Conservation (phyloP, 352 stramenopile species). For the Phytophthora pluvialis region DNA sequence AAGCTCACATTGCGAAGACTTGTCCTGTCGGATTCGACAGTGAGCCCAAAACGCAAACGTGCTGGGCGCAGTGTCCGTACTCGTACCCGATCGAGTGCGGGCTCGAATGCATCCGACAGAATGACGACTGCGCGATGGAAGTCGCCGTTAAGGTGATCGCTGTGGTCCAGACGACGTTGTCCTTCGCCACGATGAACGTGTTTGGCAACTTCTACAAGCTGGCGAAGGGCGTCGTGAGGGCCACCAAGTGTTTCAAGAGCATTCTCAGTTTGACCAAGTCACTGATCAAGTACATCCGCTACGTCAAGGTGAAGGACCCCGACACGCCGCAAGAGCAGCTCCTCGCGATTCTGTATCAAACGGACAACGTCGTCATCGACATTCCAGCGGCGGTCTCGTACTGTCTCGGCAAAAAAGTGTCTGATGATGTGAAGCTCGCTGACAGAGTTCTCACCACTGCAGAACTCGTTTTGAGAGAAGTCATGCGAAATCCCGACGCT, state of each 20-base stretch:
- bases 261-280: conserved; percentile 35
- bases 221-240: conserved; percentile 14
- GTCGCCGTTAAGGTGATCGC: conserved; percentile 23
- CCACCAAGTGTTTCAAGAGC: conserved; percentile 36
- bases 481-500: conserved; percentile 32
- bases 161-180: conserved; percentile 20
- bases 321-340: conserved; percentile 43
- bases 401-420: conserved; percentile 35
- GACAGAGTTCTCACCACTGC: conserved; percentile 39
- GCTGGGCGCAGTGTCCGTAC: conserved; percentile 47
- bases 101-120: conserved; percentile 49
- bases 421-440: conserved; percentile 31
- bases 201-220: conserved; percentile 26
- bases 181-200: conserved; percentile 19
- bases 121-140: conserved; percentile 35
- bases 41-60: conserved; percentile 26
- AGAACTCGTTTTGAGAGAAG: conserved; percentile 33
- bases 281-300: conserved; percentile 34
- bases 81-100: conserved; percentile 46
- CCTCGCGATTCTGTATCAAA: conserved; percentile 40
- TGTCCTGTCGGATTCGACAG: conserved; percentile 28
- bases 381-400: conserved; percentile 42
- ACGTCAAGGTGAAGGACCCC: conserved; percentile 33
- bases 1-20: conserved; percentile 35
- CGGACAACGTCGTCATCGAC: conserved; percentile 45